Evolutionary conservation across 192 early-diverging fungal genomes (phyloP).

Genomic region (Coemansia sp.): DNA sequence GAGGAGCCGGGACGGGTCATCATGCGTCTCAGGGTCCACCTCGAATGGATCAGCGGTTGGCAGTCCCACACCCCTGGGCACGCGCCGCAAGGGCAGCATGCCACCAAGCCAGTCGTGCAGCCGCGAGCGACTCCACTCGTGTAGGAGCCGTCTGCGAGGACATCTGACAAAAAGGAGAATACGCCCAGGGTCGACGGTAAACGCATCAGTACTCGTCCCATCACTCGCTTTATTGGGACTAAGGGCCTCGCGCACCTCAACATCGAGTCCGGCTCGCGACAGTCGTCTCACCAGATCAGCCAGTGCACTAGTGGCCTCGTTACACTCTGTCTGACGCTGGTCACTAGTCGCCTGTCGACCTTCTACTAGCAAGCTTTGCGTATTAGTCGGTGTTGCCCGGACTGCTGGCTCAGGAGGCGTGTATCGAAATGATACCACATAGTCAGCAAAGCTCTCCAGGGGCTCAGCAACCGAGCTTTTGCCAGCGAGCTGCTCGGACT

Average conservation of each 20-base stretch:
- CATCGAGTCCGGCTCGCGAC: conserved; percentile 61
- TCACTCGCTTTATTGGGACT: conserved; percentile 19
- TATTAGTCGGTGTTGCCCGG: background rate
- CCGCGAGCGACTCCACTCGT: conserved; percentile 55
- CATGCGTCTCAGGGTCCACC: conserved; percentile 38
- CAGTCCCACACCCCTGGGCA: conserved; percentile 16
- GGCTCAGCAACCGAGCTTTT: background rate
- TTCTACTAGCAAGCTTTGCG: background rate
- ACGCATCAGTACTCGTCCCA: background rate
- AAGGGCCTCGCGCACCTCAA: conserved; percentile 63
- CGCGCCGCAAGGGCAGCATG: conserved; percentile 53
- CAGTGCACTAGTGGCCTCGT: conserved; percentile 45
- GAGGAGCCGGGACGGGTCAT: conserved; percentile 41
- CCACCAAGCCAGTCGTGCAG: conserved; percentile 76
- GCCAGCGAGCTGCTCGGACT: conserved; percentile 2
- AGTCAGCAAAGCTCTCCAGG: conserved; percentile 41
- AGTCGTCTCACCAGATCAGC: conserved; percentile 59
- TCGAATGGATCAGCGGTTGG: conserved; percentile 28
- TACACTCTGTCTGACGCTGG: background rate
- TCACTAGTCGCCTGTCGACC: conserved; percentile 2
- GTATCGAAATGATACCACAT: conserved; percentile 40
- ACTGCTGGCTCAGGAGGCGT: background rate
- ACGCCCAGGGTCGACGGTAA: conserved; percentile 27
- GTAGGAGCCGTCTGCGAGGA: conserved; percentile 57
- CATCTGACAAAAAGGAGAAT: conserved; percentile 71